phyloP scores from a whole-genome alignment of 495 filamentous ascomycete species.

The Glonium stellatum region DNA sequence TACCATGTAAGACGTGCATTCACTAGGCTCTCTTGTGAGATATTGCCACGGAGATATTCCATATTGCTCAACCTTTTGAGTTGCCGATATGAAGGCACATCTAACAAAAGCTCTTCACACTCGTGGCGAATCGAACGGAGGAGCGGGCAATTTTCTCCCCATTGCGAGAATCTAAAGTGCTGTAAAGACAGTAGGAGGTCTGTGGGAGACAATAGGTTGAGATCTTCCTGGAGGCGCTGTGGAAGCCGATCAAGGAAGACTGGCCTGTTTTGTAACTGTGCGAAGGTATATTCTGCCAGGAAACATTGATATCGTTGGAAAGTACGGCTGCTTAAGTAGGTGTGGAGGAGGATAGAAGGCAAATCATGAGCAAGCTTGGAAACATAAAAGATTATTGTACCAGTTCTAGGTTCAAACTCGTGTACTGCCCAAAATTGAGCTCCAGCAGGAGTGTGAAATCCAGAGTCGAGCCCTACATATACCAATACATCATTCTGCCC shows the following conservation, averaged over 20 bases:
- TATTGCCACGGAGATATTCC: conserved; percentile 45
- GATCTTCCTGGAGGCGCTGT: conserved; percentile 44
- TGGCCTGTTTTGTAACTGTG: conserved; percentile 18
- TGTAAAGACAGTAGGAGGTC: conserved; percentile 48
- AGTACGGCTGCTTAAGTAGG: conserved; percentile 47
- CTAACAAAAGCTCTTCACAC: conserved; percentile 45
- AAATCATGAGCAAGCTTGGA: conserved; percentile 50
- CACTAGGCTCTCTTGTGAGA: conserved; percentile 40
- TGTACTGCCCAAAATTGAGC: conserved; percentile 52
- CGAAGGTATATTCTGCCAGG: conserved; percentile 44
- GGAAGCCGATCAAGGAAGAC: conserved; percentile 41
- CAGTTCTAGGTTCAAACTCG: conserved; percentile 38
- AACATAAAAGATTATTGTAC: conserved; percentile 43
- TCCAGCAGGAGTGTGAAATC: conserved; percentile 44
- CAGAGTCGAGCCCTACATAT: conserved; percentile 48
- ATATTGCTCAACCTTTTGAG: conserved; percentile 44
- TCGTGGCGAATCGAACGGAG: conserved; percentile 12
- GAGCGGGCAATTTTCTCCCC: conserved; percentile 21
- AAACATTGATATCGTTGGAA: conserved; percentile 48
- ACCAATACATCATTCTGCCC: conserved; percentile 31
- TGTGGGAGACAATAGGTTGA: conserved; percentile 47
- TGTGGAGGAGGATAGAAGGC: conserved; percentile 48
- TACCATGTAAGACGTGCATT: conserved; percentile 48
- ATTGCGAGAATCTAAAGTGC: conserved; percentile 42
- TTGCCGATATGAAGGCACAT: conserved; percentile 45